Percentiles rank a stretch among this genome's conserved stretches.
Evolutionary conservation across 2,329 filamentous ascomycete genomes (phyloP).

Genomic region (Penicillium sp.): DNA sequence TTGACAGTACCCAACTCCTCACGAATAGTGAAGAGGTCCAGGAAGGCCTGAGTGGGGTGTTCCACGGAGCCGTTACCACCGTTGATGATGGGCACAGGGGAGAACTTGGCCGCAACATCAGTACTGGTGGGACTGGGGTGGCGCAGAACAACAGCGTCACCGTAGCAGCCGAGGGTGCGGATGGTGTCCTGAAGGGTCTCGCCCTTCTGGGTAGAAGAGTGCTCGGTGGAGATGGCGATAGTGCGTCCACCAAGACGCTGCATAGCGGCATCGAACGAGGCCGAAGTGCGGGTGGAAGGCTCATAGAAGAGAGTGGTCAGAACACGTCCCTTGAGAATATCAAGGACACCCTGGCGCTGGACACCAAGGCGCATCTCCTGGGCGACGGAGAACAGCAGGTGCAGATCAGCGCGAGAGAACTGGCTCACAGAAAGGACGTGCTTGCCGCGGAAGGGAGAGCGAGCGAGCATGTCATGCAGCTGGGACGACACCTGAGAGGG

Average conservation of each 20-base stretch:
- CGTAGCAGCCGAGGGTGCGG: constrained; percentile 89
- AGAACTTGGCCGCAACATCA: constrained; percentile 79
- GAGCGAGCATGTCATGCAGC: constrained; percentile 69
- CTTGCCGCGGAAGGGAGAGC: constrained; percentile 82
- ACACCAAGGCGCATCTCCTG: constrained; percentile 97
- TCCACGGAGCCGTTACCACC: constrained; percentile 94
- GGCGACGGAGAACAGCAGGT: constrained; percentile 91
- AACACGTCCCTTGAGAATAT: constrained; percentile 80
- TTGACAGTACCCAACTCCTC: constrained; percentile 96
- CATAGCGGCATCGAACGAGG: constrained; percentile 97
- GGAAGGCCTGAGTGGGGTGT: constrained; percentile 95
- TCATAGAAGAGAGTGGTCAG: constrained; percentile 96
- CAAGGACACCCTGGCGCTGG: constrained; percentile 84
- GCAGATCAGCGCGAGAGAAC: constrained; percentile 82
- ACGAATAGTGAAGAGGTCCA: constrained; percentile 97
- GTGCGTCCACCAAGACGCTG: constrained; percentile 91
- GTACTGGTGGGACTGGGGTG: constrained; percentile 82
- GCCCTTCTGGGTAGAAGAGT: constrained; percentile 90
- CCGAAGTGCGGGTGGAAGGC: constrained; percentile 90
- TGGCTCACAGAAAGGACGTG: constrained; percentile 91
- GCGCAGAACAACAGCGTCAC: constrained; percentile 91
- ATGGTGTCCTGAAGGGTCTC: constrained; percentile 92
- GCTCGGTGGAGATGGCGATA: constrained; percentile 74
- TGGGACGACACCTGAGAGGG: constrained; percentile 55
- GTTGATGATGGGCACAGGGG: constrained; percentile 90